Percentiles rank a stretch among this genome's conserved stretches.
Conservation (phyloP, 192 early-diverging fungal genomes). For the Podila epigama region DNA sequence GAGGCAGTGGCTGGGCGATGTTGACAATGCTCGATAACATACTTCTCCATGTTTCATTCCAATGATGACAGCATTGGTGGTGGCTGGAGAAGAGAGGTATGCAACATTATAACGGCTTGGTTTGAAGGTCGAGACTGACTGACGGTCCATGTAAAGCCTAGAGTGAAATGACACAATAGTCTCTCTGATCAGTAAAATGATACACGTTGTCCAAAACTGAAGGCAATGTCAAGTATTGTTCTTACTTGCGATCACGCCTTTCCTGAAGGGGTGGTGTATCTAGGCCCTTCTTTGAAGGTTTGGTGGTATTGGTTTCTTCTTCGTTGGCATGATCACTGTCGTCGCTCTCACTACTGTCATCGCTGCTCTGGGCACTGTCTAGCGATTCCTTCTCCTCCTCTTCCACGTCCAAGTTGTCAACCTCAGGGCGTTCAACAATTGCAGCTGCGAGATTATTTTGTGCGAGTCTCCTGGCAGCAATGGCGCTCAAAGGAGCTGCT, state of each 20-base stretch:
- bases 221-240: no score
- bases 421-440: conserved; percentile 15
- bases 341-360: background rate
- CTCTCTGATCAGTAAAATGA: no score
- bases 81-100: conserved; percentile 13
- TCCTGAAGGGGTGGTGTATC: background rate
- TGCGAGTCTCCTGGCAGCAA: conserved; percentile 27
- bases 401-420: conserved; percentile 23
- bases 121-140: conserved; percentile 47
- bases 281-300: background rate
- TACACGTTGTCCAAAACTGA: no score
- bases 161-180: no score
- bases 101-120: conserved; percentile 35
- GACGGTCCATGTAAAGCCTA: conserved; percentile 33
- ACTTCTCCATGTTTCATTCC: conserved; percentile 57
- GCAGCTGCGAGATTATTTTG: background rate
- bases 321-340: conserved; percentile 5
- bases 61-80: conserved; percentile 32
- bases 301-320: background rate
- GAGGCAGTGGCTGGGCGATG: no score
- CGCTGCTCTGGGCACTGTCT: conserved; percentile 14
- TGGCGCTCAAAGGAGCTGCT: conserved; percentile 28
- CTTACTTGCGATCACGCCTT: conserved; percentile 36
- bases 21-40: no score
- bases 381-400: conserved; percentile 29